Conservation (phyloP, 2,329 filamentous ascomycete genomes). For the Cercospora sp. region DNA sequence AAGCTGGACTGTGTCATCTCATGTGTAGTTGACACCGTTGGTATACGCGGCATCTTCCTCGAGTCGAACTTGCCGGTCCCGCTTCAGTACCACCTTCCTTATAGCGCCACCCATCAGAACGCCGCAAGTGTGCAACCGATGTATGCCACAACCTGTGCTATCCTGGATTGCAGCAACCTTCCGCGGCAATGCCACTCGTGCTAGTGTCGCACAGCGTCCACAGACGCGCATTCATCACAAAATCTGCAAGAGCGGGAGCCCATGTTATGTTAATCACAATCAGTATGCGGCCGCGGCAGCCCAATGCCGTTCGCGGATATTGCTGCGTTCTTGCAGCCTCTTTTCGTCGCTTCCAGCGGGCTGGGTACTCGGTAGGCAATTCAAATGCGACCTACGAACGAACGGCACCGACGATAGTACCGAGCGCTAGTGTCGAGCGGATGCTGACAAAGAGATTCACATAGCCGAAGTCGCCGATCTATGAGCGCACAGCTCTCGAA, state of each 20-base stretch:
- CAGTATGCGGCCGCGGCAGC: not conserved
- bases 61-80: not conserved
- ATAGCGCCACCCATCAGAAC: not conserved
- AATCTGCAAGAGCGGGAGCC: not conserved
- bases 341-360: conserved; percentile 16
- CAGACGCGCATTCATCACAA: not conserved
- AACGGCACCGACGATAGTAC: not conserved
- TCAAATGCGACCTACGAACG: not conserved
- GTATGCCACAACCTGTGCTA: not conserved
- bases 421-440: not conserved
- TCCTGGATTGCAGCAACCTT: not conserved
- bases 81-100: not conserved
- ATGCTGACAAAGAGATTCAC: not conserved
- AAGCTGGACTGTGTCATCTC: no score
- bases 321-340: conserved; percentile 6
- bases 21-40: no score
- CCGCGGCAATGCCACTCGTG: not conserved
- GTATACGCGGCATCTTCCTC: no score
- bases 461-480: not conserved
- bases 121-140: not conserved
- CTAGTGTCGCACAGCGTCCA: not conserved
- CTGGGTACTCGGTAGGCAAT: not conserved
- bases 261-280: not conserved
- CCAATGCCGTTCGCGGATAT: not conserved
- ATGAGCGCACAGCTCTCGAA: not conserved